Conservation (phyloP, 371 early-diverging fungal species). For the Batrachochytrium dendrobatidis region DNA sequence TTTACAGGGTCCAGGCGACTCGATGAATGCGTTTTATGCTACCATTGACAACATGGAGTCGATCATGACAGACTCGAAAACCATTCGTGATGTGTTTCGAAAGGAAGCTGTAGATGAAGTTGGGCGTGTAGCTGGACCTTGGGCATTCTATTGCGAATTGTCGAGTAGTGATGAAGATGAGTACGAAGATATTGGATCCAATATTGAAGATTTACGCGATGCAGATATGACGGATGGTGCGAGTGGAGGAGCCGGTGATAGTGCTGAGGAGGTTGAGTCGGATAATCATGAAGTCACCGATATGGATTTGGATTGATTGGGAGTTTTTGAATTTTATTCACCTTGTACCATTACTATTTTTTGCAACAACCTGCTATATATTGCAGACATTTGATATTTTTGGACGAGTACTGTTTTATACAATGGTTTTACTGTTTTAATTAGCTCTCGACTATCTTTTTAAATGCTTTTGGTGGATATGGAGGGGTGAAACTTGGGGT, state of each 20-base stretch:
- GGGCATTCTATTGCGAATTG: not conserved
- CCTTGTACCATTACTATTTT: too few species aligned
- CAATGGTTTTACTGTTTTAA: too few species aligned
- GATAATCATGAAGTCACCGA: not conserved
- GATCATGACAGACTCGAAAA: not conserved
- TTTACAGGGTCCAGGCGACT: not conserved
- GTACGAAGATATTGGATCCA: not conserved
- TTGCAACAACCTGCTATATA: too few species aligned
- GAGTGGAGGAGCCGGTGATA: not conserved
- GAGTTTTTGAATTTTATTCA: too few species aligned
- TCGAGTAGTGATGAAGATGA: not conserved
- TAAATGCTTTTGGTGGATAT: too few species aligned
- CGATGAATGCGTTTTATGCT: not conserved
- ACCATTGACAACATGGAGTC: not conserved
- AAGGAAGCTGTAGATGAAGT: not conserved
- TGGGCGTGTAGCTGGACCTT: not conserved
- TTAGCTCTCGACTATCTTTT: too few species aligned
- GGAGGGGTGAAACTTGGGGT: too few species aligned
- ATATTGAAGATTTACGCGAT: not conserved
- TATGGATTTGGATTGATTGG: slow-evolving; percentile 1
- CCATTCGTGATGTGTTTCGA: not conserved
- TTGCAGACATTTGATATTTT: too few species aligned
- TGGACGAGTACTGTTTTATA: too few species aligned
- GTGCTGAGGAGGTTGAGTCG: not conserved
- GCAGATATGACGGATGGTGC: not conserved